These are phyloP conservation scores for Aspergillus phoenicis DNA, from an alignment of 2,329 filamentous ascomycete genomes.

Conservation along the genomic window DNA sequence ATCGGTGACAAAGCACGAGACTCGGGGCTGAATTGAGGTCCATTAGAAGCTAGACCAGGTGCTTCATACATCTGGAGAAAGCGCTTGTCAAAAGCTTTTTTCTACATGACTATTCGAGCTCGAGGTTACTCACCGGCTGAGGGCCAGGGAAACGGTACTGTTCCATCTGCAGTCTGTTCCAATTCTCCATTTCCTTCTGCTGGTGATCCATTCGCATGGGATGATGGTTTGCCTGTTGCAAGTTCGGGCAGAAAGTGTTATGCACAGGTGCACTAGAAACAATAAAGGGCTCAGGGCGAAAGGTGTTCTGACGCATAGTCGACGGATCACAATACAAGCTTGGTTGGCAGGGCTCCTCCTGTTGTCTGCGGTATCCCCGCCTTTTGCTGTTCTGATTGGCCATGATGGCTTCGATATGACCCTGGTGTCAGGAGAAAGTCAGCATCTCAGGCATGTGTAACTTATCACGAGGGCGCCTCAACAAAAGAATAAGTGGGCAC, in stretches of 20 bases:
- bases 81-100: neutral
- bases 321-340: too few relatives aligned
- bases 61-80: neutral
- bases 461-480: neutral
- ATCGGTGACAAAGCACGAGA: neutral
- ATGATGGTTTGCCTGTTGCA: neutral
- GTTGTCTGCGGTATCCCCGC: neutral
- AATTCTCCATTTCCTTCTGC: constrained; percentile 1
- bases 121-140: constrained; percentile 6
- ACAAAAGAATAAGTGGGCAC: neutral
- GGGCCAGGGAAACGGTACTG: constrained; percentile 16
- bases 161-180: constrained; percentile 17
- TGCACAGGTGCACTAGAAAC: neutral
- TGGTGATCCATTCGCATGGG: neutral
- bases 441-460: neutral
- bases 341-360: neutral
- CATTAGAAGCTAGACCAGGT: neutral
- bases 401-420: neutral
- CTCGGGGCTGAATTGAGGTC: neutral
- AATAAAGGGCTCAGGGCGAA: neutral
- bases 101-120: neutral
- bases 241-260: neutral
- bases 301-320: neutral
- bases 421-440: neutral
- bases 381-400: neutral